A percentile compares a stretch with the other conserved stretches of the same genome.
phyloP scores from a whole-genome alignment of 2,329 filamentous ascomycete species.

The Aspergillus ochraceoroseus region DNA sequence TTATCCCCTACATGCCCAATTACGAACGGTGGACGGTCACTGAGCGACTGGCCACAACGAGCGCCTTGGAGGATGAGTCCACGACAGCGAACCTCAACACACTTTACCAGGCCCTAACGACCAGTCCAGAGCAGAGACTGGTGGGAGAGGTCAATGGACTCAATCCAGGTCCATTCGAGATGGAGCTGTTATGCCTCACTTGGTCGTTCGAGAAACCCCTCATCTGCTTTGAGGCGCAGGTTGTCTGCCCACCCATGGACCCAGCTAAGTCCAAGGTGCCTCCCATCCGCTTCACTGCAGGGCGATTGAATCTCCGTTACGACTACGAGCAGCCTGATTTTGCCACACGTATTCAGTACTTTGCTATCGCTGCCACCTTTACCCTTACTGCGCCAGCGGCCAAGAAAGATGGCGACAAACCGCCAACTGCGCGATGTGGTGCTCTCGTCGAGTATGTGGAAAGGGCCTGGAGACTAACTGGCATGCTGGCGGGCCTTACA shows the following conservation, averaged over 20 bases:
- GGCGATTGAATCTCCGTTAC: background rate
- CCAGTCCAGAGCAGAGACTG: background rate
- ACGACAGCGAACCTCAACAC: background rate
- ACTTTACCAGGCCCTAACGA: background rate
- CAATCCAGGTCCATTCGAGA: background rate
- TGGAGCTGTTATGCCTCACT: background rate
- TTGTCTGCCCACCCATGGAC: background rate
- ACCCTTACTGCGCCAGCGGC: background rate
- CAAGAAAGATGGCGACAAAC: background rate
- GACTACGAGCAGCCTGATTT: background rate
- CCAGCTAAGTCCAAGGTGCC: background rate
- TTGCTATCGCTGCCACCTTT: background rate
- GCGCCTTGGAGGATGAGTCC: background rate
- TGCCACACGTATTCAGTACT: background rate
- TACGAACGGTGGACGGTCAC: background rate
- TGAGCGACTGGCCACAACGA: background rate
- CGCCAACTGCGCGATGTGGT: background rate
- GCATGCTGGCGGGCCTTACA: background rate
- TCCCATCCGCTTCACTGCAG: background rate
- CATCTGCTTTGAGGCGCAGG: background rate
- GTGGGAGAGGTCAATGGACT: background rate
- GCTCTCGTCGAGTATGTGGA: background rate
- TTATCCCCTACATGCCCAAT: background rate
- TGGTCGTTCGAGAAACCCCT: background rate
- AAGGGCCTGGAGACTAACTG: background rate